Base-by-base conservation (phyloP, 164 flowering plant genomes). In the Sextonia rubra region DNA sequence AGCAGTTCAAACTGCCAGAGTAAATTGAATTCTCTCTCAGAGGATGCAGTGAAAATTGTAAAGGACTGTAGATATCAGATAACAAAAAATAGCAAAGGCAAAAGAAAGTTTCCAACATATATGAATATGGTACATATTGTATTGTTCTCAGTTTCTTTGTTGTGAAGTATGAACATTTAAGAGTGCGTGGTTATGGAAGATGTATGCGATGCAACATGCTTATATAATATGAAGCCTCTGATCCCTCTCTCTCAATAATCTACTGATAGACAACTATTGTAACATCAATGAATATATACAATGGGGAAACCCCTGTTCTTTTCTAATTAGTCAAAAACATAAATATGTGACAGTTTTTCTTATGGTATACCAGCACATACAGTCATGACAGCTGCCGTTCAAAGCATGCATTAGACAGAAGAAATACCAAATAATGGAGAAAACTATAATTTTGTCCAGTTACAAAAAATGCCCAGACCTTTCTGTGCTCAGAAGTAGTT, bases 1-100 rank as follows among this genome's bases (percentile, higher is more conserved):
- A 0, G 60, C 72, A 20, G 73, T 73, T 32, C 85, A 30, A 73
- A 56, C 60, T 55, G 74, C 47, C 70, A 74, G 27, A 61, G 76
- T 58, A 74, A 47, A 49, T 63, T 47, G 37, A 70, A 17, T 70
- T 58, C 20, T 29, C 25, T 48, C 64, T 70, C 18, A 61, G 23
- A 22, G 64, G 27, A 61, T 17, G 64, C 29, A 24, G 27, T 61
- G 12, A 20, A 24, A 11, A 52, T 52, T 52, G 17, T 52, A 52
- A 20, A 52, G 58, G 58, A 14, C 44, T 37, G 44, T 37, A 37
- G 8, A 37, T 37, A 37, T 37, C 44, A 37, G 44, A 9, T 2
- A 37, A 37, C 44, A 37, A 37, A 37, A 37, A 37, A 37, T 37
- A 52, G 58, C 6, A 0, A 0, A 52, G n/a, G 58, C n/a, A 52